Conservation (phyloP, 1,284 basidiomycete genomes). For the Sporisorium reilianum region DNA sequence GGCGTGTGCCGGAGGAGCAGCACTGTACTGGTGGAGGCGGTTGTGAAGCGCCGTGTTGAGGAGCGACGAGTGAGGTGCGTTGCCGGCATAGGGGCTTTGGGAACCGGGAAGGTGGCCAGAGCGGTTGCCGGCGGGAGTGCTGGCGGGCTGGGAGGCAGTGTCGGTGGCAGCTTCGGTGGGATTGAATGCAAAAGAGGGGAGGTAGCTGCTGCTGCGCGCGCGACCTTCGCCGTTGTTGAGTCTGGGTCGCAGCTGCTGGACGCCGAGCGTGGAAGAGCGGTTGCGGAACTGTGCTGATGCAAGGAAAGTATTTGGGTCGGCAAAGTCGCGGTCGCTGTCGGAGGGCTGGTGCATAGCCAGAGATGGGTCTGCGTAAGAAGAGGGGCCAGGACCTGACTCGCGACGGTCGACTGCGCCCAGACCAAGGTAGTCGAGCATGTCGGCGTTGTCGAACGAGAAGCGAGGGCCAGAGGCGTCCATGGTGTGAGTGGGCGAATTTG, state of each 20-base stretch:
- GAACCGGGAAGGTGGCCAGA: conserved; percentile 27
- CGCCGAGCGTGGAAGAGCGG: conserved; percentile 41
- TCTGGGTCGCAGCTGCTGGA: conserved; percentile 32
- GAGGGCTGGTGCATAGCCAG: not conserved
- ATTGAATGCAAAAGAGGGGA: conserved; percentile 36
- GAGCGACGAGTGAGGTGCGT: conserved; percentile 38
- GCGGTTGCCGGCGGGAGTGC: conserved; percentile 9
- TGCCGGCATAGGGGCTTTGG: conserved; percentile 29
- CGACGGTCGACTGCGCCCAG: conserved; percentile 21
- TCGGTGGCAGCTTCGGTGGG: conserved; percentile 7
- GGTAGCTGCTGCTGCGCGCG: conserved; percentile 50
- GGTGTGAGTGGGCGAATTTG: not conserved
- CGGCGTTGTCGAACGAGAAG: conserved; percentile 35
- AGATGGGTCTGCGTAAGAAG: not conserved
- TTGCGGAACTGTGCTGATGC: conserved; percentile 30
- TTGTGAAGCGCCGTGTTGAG: conserved; percentile 43
- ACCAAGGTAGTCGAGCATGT: conserved; percentile 63
- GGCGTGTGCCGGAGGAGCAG: conserved; percentile 11
- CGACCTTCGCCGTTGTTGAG: conserved; percentile 34
- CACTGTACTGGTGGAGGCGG: conserved; percentile 34
- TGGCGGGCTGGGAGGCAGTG: conserved; percentile 10
- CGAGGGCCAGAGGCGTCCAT: conserved; percentile 17
- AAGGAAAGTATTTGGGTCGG: conserved; percentile 23
- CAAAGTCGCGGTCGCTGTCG: conserved; percentile 10
- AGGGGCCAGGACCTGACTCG: not conserved